Conservation (phyloP, 1,284 basidiomycete genomes). For the Anthracocystis walkeri region DNA sequence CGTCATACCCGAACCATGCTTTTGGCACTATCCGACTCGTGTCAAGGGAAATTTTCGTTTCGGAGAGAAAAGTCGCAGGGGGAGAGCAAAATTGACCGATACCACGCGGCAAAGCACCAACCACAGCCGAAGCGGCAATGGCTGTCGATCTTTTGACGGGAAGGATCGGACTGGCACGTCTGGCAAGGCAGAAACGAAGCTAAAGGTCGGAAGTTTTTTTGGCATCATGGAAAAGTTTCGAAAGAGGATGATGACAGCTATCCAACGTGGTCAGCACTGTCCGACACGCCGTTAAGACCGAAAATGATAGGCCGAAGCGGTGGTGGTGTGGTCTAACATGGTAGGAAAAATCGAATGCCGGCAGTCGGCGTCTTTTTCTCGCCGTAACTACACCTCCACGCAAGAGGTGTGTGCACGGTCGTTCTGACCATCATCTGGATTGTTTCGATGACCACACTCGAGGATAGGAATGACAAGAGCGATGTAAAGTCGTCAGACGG, state of each 20-base stretch:
- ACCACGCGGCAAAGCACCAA: not conserved
- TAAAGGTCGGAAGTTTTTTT: not conserved
- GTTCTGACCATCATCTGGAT: not conserved
- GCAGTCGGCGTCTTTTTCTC: not conserved
- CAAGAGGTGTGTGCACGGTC: not conserved
- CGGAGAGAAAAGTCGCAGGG: not conserved
- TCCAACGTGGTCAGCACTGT: constrained; percentile 5
- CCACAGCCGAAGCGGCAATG: not conserved
- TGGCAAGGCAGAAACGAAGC: not conserved
- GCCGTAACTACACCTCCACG: constrained; percentile 12
- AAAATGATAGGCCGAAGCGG: not conserved
- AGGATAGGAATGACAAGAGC: not conserved
- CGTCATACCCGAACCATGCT: too few relatives aligned
- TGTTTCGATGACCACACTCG: not conserved
- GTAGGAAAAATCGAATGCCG: not conserved
- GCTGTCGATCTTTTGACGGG: not conserved
- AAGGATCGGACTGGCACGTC: not conserved
- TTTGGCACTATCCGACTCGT: not conserved
- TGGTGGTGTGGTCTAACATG: constrained; percentile 10
- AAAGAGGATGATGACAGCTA: not conserved
- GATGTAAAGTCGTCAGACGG: not conserved
- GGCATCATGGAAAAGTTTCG: too few relatives aligned
- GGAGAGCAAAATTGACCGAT: not conserved
- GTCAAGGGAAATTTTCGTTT: not conserved
- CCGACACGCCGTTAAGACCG: constrained; percentile 34